These are phyloP conservation scores for Boletus vermiculosoides DNA, from an alignment of 768 basidiomycete genomes.

Conservation along the genomic window DNA sequence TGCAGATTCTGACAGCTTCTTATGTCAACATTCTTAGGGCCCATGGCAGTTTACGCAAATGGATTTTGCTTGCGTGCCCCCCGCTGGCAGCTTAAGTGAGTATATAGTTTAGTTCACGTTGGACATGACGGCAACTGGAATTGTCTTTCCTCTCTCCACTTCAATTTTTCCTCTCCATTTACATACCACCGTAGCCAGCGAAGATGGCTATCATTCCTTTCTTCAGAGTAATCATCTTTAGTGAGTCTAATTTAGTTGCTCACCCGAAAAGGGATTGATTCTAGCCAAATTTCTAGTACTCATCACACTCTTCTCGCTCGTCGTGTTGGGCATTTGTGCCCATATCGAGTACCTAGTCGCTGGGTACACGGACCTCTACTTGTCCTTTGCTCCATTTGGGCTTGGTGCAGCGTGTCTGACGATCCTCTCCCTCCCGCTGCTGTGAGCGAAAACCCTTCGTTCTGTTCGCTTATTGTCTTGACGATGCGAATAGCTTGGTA, in stretches of 20 bases:
- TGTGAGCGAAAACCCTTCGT: slow-evolving; percentile 14
- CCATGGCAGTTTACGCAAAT: slow-evolving; percentile 1
- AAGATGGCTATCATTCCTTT: slow-evolving; percentile 27
- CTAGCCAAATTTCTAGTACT: slow-evolving; percentile 11
- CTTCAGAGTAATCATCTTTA: slow-evolving; percentile 21
- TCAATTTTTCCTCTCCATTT: background rate
- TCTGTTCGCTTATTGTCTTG: background rate
- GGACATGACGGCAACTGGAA: background rate
- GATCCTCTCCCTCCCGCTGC: slow-evolving; percentile 21
- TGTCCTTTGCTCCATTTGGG: slow-evolving; percentile 20
- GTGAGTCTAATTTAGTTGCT: slow-evolving; percentile 15
- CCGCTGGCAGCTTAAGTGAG: background rate
- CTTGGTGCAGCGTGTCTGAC: slow-evolving; percentile 16
- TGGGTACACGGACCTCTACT: background rate
- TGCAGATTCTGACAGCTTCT: background rate
- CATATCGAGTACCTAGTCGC: slow-evolving; percentile 13
- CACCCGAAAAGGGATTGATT: background rate
- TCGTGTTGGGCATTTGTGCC: slow-evolving; percentile 23
- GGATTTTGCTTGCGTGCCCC: background rate
- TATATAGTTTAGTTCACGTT: background rate
- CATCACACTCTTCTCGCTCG: slow-evolving; percentile 15
- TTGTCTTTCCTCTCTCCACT: background rate
- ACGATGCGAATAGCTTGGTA: slow-evolving; percentile 13
- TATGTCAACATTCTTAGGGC: slow-evolving; percentile 10
- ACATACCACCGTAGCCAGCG: background rate